Evolutionary conservation across 2,329 filamentous ascomycete species (phyloP).

Genomic region (Gyromitra esculenta): DNA sequence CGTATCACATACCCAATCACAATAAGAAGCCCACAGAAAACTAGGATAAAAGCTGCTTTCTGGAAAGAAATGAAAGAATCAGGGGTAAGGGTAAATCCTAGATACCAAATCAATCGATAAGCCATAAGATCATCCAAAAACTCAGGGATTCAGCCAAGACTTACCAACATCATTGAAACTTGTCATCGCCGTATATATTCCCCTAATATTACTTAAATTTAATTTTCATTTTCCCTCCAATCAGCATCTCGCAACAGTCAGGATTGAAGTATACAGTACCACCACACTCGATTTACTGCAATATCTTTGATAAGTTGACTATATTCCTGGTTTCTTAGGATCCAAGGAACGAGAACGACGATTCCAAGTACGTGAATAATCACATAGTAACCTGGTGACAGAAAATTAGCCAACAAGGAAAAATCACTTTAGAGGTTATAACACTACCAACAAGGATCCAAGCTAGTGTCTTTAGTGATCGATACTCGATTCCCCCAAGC

Average conservation of each 20-base stretch:
- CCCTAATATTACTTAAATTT: constrained; percentile 61
- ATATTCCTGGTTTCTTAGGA: constrained; percentile 72
- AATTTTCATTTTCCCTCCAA: constrained; percentile 38
- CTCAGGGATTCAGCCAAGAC: background rate
- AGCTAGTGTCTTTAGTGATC: constrained; percentile 85
- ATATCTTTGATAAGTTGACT: constrained; percentile 70
- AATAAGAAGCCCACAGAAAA: constrained; percentile 84
- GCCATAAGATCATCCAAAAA: background rate
- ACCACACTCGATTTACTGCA: constrained; percentile 79
- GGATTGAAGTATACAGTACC: constrained; percentile 62
- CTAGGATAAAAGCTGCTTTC: constrained; percentile 75
- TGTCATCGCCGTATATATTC: constrained; percentile 85
- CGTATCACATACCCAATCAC: constrained; percentile 71
- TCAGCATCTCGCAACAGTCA: background rate
- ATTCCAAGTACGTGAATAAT: constrained; percentile 81
- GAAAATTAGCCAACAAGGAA: background rate
- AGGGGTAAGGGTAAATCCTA: constrained; percentile 86
- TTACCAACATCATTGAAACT: constrained; percentile 82
- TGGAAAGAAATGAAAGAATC: constrained; percentile 95
- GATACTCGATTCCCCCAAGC: constrained; percentile 94
- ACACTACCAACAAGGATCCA: constrained; percentile 70
- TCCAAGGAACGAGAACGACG: constrained; percentile 81
- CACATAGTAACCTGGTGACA: constrained; percentile 73
- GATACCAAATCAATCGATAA: background rate
- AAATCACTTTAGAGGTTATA: background rate